Conservation (phyloP, 208 protist genomes). For the Trypanosoma theileri region DNA sequence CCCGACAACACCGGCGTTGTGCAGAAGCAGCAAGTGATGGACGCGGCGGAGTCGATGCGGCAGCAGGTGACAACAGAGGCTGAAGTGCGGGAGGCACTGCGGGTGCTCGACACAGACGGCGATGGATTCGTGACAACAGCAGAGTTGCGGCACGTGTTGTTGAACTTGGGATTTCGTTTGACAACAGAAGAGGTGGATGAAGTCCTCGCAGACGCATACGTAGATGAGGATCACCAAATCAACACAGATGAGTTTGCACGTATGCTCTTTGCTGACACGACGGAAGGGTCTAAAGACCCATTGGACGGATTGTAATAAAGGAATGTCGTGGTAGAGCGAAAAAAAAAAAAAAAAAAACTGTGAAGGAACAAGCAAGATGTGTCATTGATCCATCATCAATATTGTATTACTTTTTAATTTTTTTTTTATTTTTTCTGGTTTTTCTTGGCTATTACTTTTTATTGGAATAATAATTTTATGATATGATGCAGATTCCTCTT, state of each 20-base stretch:
- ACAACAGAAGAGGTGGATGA: constrained; percentile 87
- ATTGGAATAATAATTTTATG: no score
- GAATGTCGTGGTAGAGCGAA: neutral
- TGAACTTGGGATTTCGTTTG: constrained; percentile 92
- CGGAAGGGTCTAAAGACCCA: neutral
- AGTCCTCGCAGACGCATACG: constrained; percentile 77
- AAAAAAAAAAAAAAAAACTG: neutral
- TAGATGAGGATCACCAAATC: constrained; percentile 84
- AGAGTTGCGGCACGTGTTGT: constrained; percentile 93
- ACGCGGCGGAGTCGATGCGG: constrained; percentile 71
- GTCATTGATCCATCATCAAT: no score
- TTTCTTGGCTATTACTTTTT: no score
- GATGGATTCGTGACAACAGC: constrained; percentile 92
- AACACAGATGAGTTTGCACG: constrained; percentile 80
- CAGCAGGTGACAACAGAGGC: constrained; percentile 64
- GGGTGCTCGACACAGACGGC: constrained; percentile 93
- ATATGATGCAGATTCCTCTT: neutral
- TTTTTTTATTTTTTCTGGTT: no score
- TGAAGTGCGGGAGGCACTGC: constrained; percentile 93
- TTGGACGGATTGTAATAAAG: neutral
- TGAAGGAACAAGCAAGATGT: no score
- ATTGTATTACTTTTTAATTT: no score
- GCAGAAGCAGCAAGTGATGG: constrained; percentile 85
- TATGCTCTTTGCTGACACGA: constrained; percentile 40
- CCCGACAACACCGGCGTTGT: constrained; percentile 94